These are phyloP conservation scores for Cardiospermum halicacabum DNA, from an alignment of 345 rosid species.

Conservation along the genomic window DNA sequence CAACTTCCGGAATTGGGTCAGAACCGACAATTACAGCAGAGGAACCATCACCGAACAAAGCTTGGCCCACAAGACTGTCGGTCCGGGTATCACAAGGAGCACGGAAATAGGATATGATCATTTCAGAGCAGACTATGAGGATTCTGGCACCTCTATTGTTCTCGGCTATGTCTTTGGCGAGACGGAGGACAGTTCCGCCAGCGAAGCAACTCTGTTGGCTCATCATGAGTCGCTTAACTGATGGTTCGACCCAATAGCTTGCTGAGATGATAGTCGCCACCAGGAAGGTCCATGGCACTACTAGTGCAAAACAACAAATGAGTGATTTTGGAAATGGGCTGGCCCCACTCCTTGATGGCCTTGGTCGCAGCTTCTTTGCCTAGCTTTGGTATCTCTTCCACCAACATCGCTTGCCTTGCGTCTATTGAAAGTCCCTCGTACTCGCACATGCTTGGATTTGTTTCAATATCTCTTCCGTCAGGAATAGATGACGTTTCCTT, in stretches of 20 bases:
- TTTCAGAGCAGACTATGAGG: slow-evolving; percentile 45
- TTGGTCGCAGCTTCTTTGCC: slow-evolving; percentile 50
- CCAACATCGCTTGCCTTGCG: slow-evolving; percentile 42
- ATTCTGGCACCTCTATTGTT: slow-evolving; percentile 48
- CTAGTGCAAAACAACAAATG: slow-evolving; percentile 55
- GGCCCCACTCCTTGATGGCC: slow-evolving; percentile 54
- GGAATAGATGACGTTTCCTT: slow-evolving; percentile 39
- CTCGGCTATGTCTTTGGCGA: slow-evolving; percentile 54
- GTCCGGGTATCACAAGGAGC: slow-evolving; percentile 40
- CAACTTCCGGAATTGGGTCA: slow-evolving; percentile 24
- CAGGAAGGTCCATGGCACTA: slow-evolving; percentile 55
- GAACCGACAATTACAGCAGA: slow-evolving; percentile 44
- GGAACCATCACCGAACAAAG: slow-evolving; percentile 47
- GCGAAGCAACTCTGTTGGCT: slow-evolving; percentile 54
- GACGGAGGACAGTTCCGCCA: slow-evolving; percentile 43
- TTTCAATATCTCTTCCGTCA: slow-evolving; percentile 40
- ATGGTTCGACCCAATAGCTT: slow-evolving; percentile 49
- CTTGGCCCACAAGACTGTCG: slow-evolving; percentile 47
- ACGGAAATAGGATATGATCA: slow-evolving; percentile 34
- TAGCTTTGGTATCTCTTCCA: slow-evolving; percentile 39
- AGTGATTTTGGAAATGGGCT: slow-evolving; percentile 53
- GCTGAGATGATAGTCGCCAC: slow-evolving; percentile 54
- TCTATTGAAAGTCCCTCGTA: slow-evolving; percentile 44
- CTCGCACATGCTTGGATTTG: slow-evolving; percentile 30
- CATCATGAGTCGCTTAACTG: slow-evolving; percentile 53